Evolutionary conservation across 2,329 filamentous ascomycete species (phyloP).

Genomic region (Colletotrichum lupini): DNA sequence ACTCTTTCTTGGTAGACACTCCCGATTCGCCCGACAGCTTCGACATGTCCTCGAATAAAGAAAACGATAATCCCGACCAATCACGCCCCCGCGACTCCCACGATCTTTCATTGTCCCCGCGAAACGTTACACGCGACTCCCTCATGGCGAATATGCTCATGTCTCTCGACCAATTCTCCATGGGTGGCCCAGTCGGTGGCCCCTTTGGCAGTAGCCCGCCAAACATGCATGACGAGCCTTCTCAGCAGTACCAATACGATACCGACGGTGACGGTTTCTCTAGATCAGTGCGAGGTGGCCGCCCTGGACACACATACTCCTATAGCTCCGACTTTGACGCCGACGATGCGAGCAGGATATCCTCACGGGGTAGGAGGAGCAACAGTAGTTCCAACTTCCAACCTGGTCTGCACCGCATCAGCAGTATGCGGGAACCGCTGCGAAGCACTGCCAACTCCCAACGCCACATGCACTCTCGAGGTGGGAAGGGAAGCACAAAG

Average conservation of each 20-base stretch:
- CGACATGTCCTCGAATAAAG: constrained; percentile 44
- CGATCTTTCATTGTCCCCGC: constrained; percentile 83
- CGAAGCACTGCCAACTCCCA: constrained; percentile 52
- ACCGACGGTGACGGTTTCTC: constrained; percentile 28
- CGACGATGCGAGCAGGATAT: constrained; percentile 65
- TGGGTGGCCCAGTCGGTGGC: constrained; percentile 44
- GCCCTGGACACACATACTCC: constrained; percentile 53
- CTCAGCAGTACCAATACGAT: constrained; percentile 33
- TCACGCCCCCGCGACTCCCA: constrained; percentile 73
- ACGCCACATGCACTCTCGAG: constrained; percentile 62
- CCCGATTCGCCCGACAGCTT: constrained; percentile 50
- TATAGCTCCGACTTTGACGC: constrained; percentile 72
- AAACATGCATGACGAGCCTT: constrained; percentile 28
- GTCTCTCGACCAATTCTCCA: constrained; percentile 86
- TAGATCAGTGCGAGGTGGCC: constrained; percentile 36
- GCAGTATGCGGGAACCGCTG: constrained; percentile 67
- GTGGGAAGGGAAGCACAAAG: constrained; percentile 76
- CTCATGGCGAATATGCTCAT: constrained; percentile 96
- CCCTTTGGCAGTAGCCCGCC: constrained; percentile 11
- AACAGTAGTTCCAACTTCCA: constrained; percentile 83
- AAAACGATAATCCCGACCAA: constrained; percentile 42
- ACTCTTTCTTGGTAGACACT: constrained; percentile 50
- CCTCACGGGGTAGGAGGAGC: constrained; percentile 76
- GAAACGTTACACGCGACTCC: constrained; percentile 85
- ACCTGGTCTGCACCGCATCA: constrained; percentile 68